Percentiles rank a stretch among this genome's conserved stretches.
Conservation (phyloP, 2,329 filamentous ascomycete species). For the Exophiala bonariae region DNA sequence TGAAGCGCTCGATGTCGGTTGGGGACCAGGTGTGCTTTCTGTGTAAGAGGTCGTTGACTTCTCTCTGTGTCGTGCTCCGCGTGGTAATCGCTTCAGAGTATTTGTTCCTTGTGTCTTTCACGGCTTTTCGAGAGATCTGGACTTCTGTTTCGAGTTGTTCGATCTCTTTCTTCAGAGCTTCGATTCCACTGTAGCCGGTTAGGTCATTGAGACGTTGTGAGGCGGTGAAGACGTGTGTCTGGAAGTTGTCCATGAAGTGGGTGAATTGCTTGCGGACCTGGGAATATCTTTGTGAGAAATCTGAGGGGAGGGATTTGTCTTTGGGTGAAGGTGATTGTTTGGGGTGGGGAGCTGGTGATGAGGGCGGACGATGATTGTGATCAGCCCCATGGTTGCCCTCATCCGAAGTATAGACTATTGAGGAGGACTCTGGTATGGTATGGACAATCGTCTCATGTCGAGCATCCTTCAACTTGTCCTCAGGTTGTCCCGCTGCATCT, state of each 20-base stretch:
- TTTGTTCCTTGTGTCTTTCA: constrained; percentile 69
- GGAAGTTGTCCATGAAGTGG: constrained; percentile 81
- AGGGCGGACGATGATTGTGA: neutral
- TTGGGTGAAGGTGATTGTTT: constrained; percentile 31
- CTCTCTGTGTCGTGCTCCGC: constrained; percentile 86
- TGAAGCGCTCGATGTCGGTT: constrained; percentile 89
- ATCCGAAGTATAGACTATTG: constrained; percentile 21
- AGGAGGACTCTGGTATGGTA: constrained; percentile 25
- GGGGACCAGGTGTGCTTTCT: constrained; percentile 92
- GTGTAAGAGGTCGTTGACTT: constrained; percentile 90
- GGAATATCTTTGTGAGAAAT: constrained; percentile 55
- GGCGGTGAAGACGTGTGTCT: constrained; percentile 79
- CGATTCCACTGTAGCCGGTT: constrained; percentile 91
- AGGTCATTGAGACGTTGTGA: constrained; percentile 89
- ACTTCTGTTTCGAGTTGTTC: constrained; percentile 61
- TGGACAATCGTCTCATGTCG: constrained; percentile 27
- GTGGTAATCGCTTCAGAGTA: constrained; percentile 84
- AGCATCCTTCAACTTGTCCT: constrained; percentile 18
- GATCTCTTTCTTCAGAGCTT: constrained; percentile 79
- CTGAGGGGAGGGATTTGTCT: constrained; percentile 50
- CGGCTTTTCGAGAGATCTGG: constrained; percentile 57
- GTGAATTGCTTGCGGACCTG: constrained; percentile 61
- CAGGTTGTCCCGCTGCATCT: constrained; percentile 13
- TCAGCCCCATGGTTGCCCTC: neutral
- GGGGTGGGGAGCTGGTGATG: neutral